A percentile compares a stretch with the other conserved stretches of the same genome.
Conservation (phyloP, 345 rosid species). For the Capsella bursapastoris region DNA sequence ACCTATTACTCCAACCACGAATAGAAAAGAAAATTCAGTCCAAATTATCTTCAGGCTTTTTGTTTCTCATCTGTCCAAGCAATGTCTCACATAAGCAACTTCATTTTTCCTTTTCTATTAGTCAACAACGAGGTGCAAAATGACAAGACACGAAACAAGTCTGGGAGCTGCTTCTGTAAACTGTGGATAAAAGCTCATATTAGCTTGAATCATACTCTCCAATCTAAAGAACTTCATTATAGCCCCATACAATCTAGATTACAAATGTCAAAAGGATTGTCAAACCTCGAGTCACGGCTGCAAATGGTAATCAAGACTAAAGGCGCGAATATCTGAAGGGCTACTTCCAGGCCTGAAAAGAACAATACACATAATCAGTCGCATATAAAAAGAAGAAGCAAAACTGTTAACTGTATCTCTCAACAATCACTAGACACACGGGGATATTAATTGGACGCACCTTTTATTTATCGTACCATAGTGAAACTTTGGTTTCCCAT, state of each 20-base stretch:
- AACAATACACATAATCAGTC: conserved; percentile 16
- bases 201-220: conserved; percentile 2
- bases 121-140: conserved; percentile 7
- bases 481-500: conserved; percentile 72
- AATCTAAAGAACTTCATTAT: background rate
- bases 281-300: conserved; percentile 54
- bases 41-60: background rate
- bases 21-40: background rate
- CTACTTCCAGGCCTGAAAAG: conserved; percentile 81
- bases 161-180: conserved; percentile 25
- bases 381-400: background rate
- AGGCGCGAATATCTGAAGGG: conserved; percentile 86
- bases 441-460: conserved; percentile 40
- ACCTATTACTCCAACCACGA: background rate
- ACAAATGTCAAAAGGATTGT: conserved; percentile 10
- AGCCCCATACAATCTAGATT: background rate
- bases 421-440: conserved; percentile 6
- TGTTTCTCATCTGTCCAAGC: conserved; percentile 27
- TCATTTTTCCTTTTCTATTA: background rate
- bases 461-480: conserved; percentile 92
- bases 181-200: conserved; percentile 3
- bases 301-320: conserved; percentile 76
- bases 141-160: background rate
- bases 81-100: conserved; percentile 18
- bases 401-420: background rate